phyloP scores from a whole-genome alignment of 257 asterid species.

The Gynochthodes officinalis region DNA sequence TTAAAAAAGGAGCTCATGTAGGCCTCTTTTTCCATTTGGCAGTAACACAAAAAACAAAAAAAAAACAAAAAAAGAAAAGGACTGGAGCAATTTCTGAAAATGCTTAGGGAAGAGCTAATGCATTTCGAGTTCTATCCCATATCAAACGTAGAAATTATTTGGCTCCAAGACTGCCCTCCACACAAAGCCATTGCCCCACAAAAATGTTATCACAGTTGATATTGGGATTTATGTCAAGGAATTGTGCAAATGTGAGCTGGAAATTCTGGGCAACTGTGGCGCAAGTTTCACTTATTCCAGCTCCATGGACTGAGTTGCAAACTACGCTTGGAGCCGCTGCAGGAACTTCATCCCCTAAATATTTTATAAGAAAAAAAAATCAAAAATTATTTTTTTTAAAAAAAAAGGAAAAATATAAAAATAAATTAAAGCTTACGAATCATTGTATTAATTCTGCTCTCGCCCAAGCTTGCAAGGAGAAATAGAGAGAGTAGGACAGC shows the following conservation, averaged over 20 bases:
- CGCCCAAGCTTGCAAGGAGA: not conserved
- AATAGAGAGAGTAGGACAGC: not conserved
- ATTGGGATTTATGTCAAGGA: slow-evolving; percentile 23
- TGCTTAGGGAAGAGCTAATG: too few species aligned
- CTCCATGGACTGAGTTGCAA: slow-evolving; percentile 15
- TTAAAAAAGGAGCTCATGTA: too few species aligned
- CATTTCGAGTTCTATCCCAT: too few species aligned
- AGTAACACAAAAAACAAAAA: too few species aligned
- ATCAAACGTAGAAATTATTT: too few species aligned
- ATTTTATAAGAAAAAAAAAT: not conserved
- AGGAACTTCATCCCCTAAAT: not conserved
- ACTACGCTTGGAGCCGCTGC: not conserved
- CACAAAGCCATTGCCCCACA: slow-evolving; percentile 24
- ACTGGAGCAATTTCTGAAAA: too few species aligned
- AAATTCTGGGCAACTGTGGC: not conserved
- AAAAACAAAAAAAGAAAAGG: too few species aligned
- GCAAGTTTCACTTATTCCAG: slow-evolving; percentile 18
- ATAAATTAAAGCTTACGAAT: not conserved
- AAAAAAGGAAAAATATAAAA: not conserved
- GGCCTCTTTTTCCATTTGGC: too few species aligned
- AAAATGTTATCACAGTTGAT: slow-evolving; percentile 23
- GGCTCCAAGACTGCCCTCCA: slow-evolving; percentile 3
- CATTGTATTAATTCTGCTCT: not conserved
- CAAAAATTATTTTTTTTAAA: too few species aligned
- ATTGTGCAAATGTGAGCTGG: not conserved